Percentiles rank a stretch among this genome's conserved stretches.
These are phyloP conservation scores for Conoideocrella luteorostrata DNA, from an alignment of 2,329 filamentous ascomycete species.

Conservation along the genomic window DNA sequence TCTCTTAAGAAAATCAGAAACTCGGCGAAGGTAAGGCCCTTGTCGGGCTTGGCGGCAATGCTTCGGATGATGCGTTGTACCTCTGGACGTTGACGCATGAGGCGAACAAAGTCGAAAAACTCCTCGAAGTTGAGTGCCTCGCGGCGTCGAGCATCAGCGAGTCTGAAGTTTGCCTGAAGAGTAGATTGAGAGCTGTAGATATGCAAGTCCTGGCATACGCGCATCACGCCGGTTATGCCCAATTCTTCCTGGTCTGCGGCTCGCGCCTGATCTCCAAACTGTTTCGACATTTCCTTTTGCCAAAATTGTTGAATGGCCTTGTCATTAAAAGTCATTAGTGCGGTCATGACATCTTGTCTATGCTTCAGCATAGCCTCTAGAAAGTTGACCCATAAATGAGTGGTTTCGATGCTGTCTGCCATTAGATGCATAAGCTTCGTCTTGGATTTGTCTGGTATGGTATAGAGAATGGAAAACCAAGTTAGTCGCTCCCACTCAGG, in stretches of 20 bases:
- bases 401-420: slow-evolving; percentile 64
- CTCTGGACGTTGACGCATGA: slow-evolving; percentile 80
- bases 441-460: slow-evolving; percentile 69
- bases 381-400: slow-evolving; percentile 75
- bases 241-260: slow-evolving; percentile 60
- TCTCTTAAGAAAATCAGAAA: slow-evolving; percentile 72
- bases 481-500: slow-evolving; percentile 59
- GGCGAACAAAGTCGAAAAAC: slow-evolving; percentile 76
- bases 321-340: slow-evolving; percentile 77
- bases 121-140: slow-evolving; percentile 69
- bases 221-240: slow-evolving; percentile 71
- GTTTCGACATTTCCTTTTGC: slow-evolving; percentile 73
- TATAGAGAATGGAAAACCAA: slow-evolving; percentile 90
- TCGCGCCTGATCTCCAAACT: slow-evolving; percentile 48
- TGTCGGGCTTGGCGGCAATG: slow-evolving; percentile 50
- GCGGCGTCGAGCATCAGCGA: slow-evolving; percentile 58
- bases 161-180: slow-evolving; percentile 66
- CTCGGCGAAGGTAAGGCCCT: slow-evolving; percentile 62
- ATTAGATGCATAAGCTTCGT: slow-evolving; percentile 86
- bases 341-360: slow-evolving; percentile 84
- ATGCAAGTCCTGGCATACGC: slow-evolving; percentile 81
- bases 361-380: slow-evolving; percentile 80
- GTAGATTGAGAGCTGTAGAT: slow-evolving; percentile 80
- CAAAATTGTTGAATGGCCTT: slow-evolving; percentile 79
- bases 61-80: slow-evolving; percentile 66